Conservation (phyloP, 2,329 filamentous ascomycete genomes). For the Trichophyton equinum region DNA sequence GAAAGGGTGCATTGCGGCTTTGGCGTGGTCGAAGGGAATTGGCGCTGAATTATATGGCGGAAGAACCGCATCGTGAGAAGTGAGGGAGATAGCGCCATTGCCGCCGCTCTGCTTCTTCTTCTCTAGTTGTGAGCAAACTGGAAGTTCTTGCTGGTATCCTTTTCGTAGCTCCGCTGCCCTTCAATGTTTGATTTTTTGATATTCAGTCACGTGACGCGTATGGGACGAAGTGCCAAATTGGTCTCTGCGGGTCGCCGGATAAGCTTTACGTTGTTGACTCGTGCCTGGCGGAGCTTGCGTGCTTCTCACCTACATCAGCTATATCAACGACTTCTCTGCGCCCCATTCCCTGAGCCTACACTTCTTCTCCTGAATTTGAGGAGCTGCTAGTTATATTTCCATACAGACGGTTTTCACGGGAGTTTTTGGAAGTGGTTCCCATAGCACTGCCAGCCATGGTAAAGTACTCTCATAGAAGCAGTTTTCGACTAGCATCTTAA, state of each 20-base stretch:
- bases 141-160: not conserved
- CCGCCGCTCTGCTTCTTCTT: not conserved
- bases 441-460: not conserved
- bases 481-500: not conserved
- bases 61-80: conserved; percentile 25
- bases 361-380: not conserved
- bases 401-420: not conserved
- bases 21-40: conserved; percentile 21
- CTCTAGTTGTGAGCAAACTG: not conserved
- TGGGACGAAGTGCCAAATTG: conserved; percentile 17
- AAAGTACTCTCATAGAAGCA: not conserved
- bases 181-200: not conserved
- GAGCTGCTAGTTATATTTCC: not conserved
- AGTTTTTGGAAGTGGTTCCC: not conserved
- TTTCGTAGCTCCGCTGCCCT: not conserved
- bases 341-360: not conserved
- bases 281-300: conserved; percentile 8
- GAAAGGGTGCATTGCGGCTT: conserved; percentile 14
- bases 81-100: conserved; percentile 23
- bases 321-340: not conserved
- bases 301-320: not conserved
- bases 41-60: conserved; percentile 18
- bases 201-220: conserved; percentile 17
- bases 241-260: conserved; percentile 18
- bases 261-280: conserved; percentile 27